Evolutionary conservation across 108 stramenopile genomes (phyloP).

Genomic region (Mediolabrus comicus): DNA sequence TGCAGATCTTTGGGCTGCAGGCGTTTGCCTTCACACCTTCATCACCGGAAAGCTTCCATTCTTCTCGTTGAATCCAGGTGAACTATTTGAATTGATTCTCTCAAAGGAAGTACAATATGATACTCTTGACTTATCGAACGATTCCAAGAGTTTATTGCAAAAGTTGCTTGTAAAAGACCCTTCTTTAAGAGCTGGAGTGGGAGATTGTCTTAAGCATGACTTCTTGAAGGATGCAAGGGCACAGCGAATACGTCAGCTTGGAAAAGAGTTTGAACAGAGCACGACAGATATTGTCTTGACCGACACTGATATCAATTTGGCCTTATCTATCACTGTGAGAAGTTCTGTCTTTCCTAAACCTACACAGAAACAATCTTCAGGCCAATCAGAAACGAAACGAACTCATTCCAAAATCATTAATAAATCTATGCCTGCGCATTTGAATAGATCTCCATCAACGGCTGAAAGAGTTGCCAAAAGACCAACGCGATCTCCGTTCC

Average conservation of each 20-base stretch:
- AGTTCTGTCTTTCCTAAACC: background rate
- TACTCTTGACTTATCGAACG: conserved; percentile 46
- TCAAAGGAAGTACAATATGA: conserved; percentile 47
- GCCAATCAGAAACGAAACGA: background rate
- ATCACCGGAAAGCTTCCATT: conserved; percentile 79
- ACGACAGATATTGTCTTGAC: conserved; percentile 1
- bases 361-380: background rate
- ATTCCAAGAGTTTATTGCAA: conserved; percentile 54
- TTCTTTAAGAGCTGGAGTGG: conserved; percentile 64
- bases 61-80: conserved; percentile 63
- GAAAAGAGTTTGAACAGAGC: conserved; percentile 11
- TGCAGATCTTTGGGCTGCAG: conserved; percentile 87
- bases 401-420: no score
- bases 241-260: conserved; percentile 42
- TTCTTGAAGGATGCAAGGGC: conserved; percentile 58
- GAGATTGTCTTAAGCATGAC: conserved; percentile 79
- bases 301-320: background rate
- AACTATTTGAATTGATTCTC: conserved; percentile 65
- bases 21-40: conserved; percentile 84
- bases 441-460: no score
- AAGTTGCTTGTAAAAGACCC: conserved; percentile 66
- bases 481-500: background rate
- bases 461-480: background rate
- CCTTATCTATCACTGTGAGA: background rate
- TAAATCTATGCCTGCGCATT: no score